These are phyloP conservation scores for Claviceps maximensis DNA, from an alignment of 2,329 filamentous ascomycete species.

Conservation along the genomic window DNA sequence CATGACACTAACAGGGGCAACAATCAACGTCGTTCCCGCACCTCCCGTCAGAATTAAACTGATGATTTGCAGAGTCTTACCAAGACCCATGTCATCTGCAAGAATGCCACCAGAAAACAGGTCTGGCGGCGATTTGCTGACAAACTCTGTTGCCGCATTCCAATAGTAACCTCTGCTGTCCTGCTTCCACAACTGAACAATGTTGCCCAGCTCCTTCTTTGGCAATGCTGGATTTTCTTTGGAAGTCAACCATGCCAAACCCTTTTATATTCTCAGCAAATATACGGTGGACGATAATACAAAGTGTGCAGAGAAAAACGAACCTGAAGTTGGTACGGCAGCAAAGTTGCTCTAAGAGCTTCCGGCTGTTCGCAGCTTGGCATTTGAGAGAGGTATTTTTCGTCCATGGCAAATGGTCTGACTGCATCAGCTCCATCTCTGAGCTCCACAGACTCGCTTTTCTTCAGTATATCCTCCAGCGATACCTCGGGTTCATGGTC, in stretches of 20 bases:
- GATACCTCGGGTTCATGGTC: constrained; percentile 27
- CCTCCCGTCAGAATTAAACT: constrained; percentile 54
- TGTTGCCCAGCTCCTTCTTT: constrained; percentile 38
- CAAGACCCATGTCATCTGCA: constrained; percentile 81
- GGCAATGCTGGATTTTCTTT: constrained; percentile 63
- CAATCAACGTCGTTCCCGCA: constrained; percentile 57
- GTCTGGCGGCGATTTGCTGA: constrained; percentile 39
- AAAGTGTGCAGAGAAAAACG: constrained; percentile 2
- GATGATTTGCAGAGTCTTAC: constrained; percentile 80
- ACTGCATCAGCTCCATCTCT: constrained; percentile 50
- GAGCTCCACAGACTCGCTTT: constrained; percentile 55
- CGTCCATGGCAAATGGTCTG: constrained; percentile 58
- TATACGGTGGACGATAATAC: background rate
- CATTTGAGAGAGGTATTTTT: constrained; percentile 57
- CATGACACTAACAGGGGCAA: constrained; percentile 76
- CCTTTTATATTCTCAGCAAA: constrained; percentile 30
- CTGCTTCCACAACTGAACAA: constrained; percentile 67
- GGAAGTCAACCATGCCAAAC: constrained; percentile 66
- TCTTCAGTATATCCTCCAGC: constrained; percentile 50
- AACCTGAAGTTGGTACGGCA: constrained; percentile 65
- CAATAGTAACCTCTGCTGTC: constrained; percentile 37
- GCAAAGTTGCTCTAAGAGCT: constrained; percentile 49
- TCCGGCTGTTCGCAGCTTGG: constrained; percentile 57
- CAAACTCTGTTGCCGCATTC: constrained; percentile 48
- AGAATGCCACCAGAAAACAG: constrained; percentile 73